Percentiles rank a stretch among this genome's conserved stretches.
Conservation (phyloP, 305 asterid genomes). For the Stenogyne calaminthoides region DNA sequence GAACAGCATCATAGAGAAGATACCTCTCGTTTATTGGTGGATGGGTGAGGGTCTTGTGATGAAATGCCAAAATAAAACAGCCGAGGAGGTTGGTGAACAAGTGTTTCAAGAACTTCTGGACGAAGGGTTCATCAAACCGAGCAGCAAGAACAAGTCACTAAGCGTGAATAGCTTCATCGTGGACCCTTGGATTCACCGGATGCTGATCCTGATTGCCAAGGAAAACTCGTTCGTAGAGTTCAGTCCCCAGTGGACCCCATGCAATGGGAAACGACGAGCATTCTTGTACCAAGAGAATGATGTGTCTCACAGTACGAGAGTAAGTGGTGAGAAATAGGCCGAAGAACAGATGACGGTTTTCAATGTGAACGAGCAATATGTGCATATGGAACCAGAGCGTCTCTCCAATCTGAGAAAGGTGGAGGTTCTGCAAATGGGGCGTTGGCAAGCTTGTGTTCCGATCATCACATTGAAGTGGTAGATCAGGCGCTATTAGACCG, state of each 20-base stretch:
- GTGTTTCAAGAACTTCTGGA: neutral
- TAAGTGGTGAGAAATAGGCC: neutral
- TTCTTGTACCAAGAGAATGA: neutral
- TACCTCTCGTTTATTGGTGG: slow-evolving; percentile 25
- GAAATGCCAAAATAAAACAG: neutral
- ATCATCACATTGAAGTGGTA: slow-evolving; percentile 19
- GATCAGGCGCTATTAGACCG: neutral
- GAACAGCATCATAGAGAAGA: slow-evolving; percentile 7
- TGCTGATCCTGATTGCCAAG: neutral
- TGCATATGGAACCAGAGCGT: neutral
- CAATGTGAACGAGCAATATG: neutral
- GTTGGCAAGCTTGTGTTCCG: slow-evolving; percentile 10
- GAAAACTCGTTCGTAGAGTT: neutral
- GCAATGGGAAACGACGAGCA: neutral
- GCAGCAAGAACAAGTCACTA: neutral
- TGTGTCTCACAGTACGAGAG: neutral
- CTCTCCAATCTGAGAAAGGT: slow-evolving; percentile 1
- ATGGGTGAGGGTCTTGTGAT: slow-evolving; percentile 21
- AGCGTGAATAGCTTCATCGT: slow-evolving; percentile 1
- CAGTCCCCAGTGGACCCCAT: neutral
- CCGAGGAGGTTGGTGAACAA: slow-evolving; percentile 16
- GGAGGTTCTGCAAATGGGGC: slow-evolving; percentile 28
- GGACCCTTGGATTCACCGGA: slow-evolving; percentile 22
- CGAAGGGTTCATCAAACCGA: neutral
- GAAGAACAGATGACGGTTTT: neutral